These are phyloP conservation scores for Hyaloscypha hepaticicola DNA, from an alignment of 495 filamentous ascomycete species.

Conservation along the genomic window DNA sequence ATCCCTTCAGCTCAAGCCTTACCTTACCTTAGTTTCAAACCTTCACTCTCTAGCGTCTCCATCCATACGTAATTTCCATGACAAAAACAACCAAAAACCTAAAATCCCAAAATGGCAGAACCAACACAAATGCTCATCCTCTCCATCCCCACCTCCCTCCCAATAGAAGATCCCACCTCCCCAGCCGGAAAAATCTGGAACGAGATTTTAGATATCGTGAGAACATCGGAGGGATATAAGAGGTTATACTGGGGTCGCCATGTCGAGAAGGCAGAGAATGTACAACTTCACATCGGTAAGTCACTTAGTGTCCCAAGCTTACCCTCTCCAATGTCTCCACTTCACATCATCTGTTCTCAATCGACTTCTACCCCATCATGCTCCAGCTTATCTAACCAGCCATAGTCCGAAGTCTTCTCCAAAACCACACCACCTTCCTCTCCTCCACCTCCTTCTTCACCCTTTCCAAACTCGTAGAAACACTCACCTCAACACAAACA, in stretches of 20 bases:
- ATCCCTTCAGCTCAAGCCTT: neutral
- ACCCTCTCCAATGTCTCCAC: slow-evolving; percentile 4
- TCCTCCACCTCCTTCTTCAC: neutral
- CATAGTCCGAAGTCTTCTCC: neutral
- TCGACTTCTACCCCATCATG: neutral
- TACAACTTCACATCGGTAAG: slow-evolving; percentile 26
- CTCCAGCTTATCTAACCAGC: neutral
- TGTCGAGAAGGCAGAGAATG: slow-evolving; percentile 20
- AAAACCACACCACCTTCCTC: neutral
- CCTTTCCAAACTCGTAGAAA: neutral
- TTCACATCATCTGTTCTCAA: neutral
- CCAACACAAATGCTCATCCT: slow-evolving; percentile 5
- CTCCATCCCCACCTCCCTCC: neutral
- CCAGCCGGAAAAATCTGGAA: neutral
- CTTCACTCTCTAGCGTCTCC: neutral
- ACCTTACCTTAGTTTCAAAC: neutral
- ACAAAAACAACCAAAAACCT: neutral
- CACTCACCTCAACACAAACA: neutral
- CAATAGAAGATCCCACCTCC: neutral
- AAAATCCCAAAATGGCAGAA: slow-evolving; percentile 1
- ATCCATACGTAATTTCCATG: neutral
- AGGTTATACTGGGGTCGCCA: slow-evolving; percentile 28
- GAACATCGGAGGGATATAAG: neutral
- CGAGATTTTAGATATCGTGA: neutral
- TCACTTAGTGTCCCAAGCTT: too few relatives aligned